Evolutionary conservation across 371 early-diverging fungal genomes (phyloP), one percentile per base, ranked within the genome.

Genomic region (Apophysomyces elegans): DNA sequence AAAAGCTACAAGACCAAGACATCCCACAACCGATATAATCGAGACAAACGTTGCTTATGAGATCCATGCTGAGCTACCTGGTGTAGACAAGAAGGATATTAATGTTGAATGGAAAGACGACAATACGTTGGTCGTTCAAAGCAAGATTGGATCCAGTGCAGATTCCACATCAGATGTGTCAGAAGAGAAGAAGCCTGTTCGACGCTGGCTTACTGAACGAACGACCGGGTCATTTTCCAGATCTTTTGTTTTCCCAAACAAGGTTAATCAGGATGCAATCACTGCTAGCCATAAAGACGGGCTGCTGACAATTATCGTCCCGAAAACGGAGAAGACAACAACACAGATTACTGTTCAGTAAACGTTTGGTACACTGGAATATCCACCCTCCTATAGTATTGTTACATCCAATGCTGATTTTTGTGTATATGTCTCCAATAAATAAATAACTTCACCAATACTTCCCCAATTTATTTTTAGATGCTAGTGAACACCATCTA

Each of bases 251-350:
- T 80, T 78, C 71, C 81, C 81, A 38, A 44, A 57, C 0, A 61
- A 63, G 13, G 67, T 80, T 54, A 61, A 78, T n/a, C 37, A 58
- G 36, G 71, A 72, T 13, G 62, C 56, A 7, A 74, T 80, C 61
- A 80, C 74, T 41, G 81, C 81, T 12, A 69, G 68, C 0, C 78
- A 66, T 64, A 66, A 77, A 54, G 67, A 80, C 58, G 79, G 81
- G 45, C 39, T 76, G 13, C 61, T 80, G 14, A 66, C 69, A 14
- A 62, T 80, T 8, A 61, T 36, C 7, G 64, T 80, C 12, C 81
- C 81, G 14, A 80, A 80, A 46, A 45, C 66, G 11, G 36, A 35
- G 4, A 54, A 46, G n/a, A 56, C 60, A 3, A 44, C 63, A 4
- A 50, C 46, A 13, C 46, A 13, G 6, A 72, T 45, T 18, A 14